Base-by-base conservation (phyloP, 176 grass and related monocot species). In the Aegilops bicornis region DNA sequence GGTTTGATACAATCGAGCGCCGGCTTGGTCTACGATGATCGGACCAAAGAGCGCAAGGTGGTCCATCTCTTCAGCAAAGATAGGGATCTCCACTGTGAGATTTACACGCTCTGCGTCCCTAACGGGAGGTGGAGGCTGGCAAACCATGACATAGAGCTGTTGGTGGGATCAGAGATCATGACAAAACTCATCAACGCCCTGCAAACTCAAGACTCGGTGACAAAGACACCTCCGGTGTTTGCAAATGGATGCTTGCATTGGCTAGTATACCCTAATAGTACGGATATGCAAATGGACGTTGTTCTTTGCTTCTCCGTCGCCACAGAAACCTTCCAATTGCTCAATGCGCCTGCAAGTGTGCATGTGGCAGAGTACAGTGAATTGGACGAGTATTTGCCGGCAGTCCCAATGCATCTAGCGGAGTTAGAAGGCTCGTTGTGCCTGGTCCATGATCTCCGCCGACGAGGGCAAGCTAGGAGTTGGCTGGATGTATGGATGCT, bases 371-470 rank as follows among this genome's bases (percentile, higher is more conserved):
- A 59, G 48, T 78, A 66, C 73, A 9, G 4, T 1, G 3, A 60
- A 9, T 2, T 77, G 72, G 73, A 77, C 3, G 82, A 76, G 71
- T 7, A 65, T 24, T 11, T 7, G 24, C 82, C 70, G 23, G 37
- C 27, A 2, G 37, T 64, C 11, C 72, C 59, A 0, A 6, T 85
- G 22, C 83, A 85, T 59, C 60, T 77, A 4, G 59, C 60, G 3
- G 83, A 85, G 29, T 20, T 85, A 19, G 10, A 36, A 4, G 83
- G 72, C 40, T 85, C 40, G 3, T 12, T 85, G 59, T 50, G 25
- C 72, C 31, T 85, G 83, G 40, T 85, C 13, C 83, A 66, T 12
- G 83, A 85, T 5, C 83, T 64, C 1, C 72, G 72, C 30, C 59
- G 19, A 2, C 35, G 3, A 15, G 78, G 23, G 1, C 61, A 81